These are phyloP conservation scores for Cytospora piceicola DNA, from an alignment of 2,329 filamentous ascomycete species.

Conservation along the genomic window DNA sequence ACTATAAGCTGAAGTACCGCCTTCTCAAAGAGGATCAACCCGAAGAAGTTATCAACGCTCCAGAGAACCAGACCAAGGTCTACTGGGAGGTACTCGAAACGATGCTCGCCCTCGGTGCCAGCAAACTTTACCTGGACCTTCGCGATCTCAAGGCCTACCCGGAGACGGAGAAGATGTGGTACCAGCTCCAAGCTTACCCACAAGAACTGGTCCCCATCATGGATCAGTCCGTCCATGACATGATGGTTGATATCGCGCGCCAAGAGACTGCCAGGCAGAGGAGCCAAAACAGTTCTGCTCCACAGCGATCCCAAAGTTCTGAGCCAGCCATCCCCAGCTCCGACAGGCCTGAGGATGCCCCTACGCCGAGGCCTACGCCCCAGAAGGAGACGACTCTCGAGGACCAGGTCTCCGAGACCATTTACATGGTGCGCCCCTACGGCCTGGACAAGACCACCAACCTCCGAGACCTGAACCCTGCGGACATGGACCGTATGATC, in stretches of 20 bases:
- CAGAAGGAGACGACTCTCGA: conserved; percentile 66
- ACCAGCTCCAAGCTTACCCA: conserved; percentile 91
- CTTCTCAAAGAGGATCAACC: conserved; percentile 87
- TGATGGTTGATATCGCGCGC: conserved; percentile 87
- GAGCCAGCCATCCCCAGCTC: conserved; percentile 80
- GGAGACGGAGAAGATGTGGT: conserved; percentile 89
- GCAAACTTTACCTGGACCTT: conserved; percentile 84
- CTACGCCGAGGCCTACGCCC: conserved; percentile 49
- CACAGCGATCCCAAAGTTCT: conserved; percentile 63
- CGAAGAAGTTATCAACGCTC: conserved; percentile 70
- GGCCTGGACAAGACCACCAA: conserved; percentile 87
- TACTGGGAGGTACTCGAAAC: conserved; percentile 86
- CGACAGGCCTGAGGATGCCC: conserved; percentile 64
- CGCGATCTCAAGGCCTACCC: conserved; percentile 92
- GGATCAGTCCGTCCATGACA: conserved; percentile 91
- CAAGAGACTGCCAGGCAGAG: conserved; percentile 75
- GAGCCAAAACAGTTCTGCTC: conserved; percentile 60
- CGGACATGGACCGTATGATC: conserved; percentile 94
- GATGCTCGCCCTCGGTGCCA: conserved; percentile 86
- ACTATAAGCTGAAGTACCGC: conserved; percentile 92
- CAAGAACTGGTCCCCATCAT: conserved; percentile 96
- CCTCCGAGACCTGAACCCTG: conserved; percentile 90
- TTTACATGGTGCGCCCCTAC: conserved; percentile 87
- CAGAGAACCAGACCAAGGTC: conserved; percentile 76
- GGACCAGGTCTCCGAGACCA: conserved; percentile 76